Percentiles rank a stretch among this genome's conserved stretches.
These are phyloP conservation scores for Candolleomyces aberdarensis DNA, from an alignment of 768 basidiomycete species.

Conservation along the genomic window DNA sequence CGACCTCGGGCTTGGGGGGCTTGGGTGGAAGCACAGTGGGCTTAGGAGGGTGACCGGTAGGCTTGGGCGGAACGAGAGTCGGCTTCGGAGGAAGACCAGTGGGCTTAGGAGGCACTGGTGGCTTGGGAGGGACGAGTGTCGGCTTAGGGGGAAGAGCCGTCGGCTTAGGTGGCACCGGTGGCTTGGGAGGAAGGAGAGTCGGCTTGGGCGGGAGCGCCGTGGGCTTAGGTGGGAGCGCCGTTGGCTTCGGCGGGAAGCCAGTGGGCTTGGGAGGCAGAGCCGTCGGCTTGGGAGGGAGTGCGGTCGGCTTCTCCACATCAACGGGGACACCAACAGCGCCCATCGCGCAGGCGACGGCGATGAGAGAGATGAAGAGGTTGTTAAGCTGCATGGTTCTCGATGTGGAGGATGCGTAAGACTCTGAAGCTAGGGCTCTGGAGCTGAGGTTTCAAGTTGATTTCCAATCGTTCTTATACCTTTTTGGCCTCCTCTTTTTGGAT, in stretches of 20 bases:
- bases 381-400: not conserved
- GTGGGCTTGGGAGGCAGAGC: not conserved
- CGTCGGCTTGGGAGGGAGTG: not conserved
- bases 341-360: constrained; percentile 1
- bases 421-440: constrained; percentile 1
- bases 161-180: not conserved
- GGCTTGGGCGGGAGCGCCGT: not conserved
- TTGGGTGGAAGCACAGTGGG: not conserved
- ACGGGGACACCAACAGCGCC: not conserved
- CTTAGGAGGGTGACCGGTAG: not conserved
- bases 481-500: too few relatives aligned
- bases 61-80: not conserved
- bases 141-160: not conserved
- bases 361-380: not conserved
- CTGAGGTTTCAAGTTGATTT: not conserved
- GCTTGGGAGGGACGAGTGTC: not conserved
- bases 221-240: not conserved
- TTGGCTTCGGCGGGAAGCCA: not conserved
- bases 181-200: not conserved
- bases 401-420: not conserved
- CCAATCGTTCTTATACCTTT: not conserved
- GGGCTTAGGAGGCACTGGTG: not conserved
- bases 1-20: not conserved
- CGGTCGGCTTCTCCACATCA: not conserved
- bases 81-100: not conserved